Base-by-base conservation (phyloP, 495 filamentous ascomycete species). In the Trichoderma gamsii region DNA sequence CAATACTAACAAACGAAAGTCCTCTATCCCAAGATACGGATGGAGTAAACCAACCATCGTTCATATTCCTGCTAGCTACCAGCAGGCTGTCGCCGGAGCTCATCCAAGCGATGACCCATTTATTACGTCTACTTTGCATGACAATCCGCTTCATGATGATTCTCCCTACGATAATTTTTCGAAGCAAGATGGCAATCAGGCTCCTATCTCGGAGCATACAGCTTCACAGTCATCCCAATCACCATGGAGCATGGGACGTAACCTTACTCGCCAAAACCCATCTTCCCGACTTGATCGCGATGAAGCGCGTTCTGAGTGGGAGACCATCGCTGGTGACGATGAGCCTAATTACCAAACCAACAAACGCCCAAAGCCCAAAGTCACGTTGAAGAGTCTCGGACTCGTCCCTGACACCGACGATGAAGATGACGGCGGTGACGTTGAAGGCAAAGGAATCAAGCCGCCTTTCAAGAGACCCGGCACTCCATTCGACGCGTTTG, bases 231-330 rank as follows among this genome's bases (percentile, higher is more conserved):
- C 56, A 29, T 4, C 56, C 9, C 35, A n/a, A 9, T 46, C 63
- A 4, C 21, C 21, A 65, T 46, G 63, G 63, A 65, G 41, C 18
- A 46, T 65, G 63, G 63, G 35, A 21, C 21, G 35, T 7, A 61
- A 32, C 16, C 56, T 61, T 18, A 61, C 56, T 9, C 25, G 29
- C 0, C 65, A 21, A 16, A 66, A 66, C 2, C 27, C 65, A 8
- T 21, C 32, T 46, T 18, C 43, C 38, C 16, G 51, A 13, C 1
- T 32, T 0, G 65, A 49, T 12, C 41, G 43, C 41, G 65, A 66
- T 46, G 27, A 66, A 27, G 65, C 25, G 3, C 27, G 41, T 4
- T 66, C 65, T 51, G 65, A 66, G 7, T 66, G 65, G 65, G 65
- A 66, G 65, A 66, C 65, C 5, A 12, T 66, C 15, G 65, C 32